Evolutionary conservation across 225 moss, liverwort and hornwort species (phyloP).

Genomic region (Sphagnum tenellum): DNA sequence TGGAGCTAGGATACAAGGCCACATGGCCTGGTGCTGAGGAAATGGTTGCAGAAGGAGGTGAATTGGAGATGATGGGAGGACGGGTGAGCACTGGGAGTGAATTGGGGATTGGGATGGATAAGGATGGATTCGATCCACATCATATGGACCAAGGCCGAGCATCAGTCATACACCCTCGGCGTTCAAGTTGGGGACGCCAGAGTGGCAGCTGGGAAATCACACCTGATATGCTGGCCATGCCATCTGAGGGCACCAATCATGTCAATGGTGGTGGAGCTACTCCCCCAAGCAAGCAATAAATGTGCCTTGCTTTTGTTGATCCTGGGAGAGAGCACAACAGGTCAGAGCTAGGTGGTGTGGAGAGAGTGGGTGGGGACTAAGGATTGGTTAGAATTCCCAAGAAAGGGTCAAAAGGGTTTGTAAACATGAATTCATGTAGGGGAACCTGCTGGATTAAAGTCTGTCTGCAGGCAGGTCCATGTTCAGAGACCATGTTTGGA

Average conservation of each 20-base stretch:
- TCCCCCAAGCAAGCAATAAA: no score
- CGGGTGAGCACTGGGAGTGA: conserved; percentile 93
- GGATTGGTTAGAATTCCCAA: no score
- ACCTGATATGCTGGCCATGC: conserved; percentile 69
- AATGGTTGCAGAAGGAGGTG: conserved; percentile 51
- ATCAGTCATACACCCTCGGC: conserved; percentile 62
- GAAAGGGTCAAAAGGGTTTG: no score
- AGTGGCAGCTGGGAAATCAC: conserved; percentile 99
- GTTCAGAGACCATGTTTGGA: no score
- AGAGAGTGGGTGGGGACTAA: no score
- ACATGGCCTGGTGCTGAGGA: conserved; percentile 61
- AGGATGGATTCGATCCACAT: conserved; percentile 74
- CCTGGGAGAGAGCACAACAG: no score
- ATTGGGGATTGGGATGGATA: conserved; percentile 59
- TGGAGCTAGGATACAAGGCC: conserved; percentile 80
- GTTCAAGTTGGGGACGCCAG: conserved; percentile 86
- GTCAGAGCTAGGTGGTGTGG: no score
- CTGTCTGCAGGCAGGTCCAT: no score
- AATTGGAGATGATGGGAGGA: conserved; percentile 69
- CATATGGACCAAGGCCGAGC: conserved; percentile 50
- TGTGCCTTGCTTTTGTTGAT: no score
- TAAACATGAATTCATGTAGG: no score
- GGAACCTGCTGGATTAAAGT: no score
- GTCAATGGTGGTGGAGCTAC: conserved; percentile 31
- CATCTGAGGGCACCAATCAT: conserved; percentile 55